Conservation (phyloP, 495 filamentous ascomycete genomes). For the Astrocystis sublimbata region DNA sequence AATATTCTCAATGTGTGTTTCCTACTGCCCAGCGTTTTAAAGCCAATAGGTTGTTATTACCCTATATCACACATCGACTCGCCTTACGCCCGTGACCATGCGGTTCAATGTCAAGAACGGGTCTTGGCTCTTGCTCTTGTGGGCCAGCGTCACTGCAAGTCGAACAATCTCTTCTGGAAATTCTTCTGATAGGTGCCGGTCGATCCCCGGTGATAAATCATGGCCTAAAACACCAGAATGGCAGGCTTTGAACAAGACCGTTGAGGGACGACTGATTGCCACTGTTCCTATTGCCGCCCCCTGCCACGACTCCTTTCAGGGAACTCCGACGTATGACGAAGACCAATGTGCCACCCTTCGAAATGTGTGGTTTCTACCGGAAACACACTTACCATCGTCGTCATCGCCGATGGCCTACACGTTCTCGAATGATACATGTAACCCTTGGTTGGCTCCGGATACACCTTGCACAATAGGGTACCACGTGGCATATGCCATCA, state of each 20-base stretch:
- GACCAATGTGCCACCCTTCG: background rate
- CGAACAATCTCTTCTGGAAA: no score
- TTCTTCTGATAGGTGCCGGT: no score
- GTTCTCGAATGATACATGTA: constrained; percentile 52
- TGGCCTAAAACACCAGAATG: no score
- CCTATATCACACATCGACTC: no score
- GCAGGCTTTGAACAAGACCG: constrained; percentile 45
- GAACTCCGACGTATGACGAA: background rate
- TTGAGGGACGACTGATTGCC: constrained; percentile 44
- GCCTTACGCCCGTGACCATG: no score
- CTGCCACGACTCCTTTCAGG: constrained; percentile 37
- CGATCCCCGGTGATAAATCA: no score
- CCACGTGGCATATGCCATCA: constrained; percentile 54
- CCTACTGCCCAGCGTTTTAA: no score
- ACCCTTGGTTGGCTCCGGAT: constrained; percentile 47
- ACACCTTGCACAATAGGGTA: constrained; percentile 54
- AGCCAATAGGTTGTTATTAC: no score
- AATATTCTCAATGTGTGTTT: no score
- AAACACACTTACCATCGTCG: background rate
- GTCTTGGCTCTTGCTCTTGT: no score
- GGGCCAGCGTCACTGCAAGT: no score
- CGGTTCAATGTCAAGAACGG: no score
- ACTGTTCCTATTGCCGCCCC: constrained; percentile 47
- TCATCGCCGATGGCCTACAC: constrained; percentile 36
- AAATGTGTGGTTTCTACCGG: background rate